phyloP scores from a whole-genome alignment of 106 monocot species.

The Iris macrosiphon region DNA sequence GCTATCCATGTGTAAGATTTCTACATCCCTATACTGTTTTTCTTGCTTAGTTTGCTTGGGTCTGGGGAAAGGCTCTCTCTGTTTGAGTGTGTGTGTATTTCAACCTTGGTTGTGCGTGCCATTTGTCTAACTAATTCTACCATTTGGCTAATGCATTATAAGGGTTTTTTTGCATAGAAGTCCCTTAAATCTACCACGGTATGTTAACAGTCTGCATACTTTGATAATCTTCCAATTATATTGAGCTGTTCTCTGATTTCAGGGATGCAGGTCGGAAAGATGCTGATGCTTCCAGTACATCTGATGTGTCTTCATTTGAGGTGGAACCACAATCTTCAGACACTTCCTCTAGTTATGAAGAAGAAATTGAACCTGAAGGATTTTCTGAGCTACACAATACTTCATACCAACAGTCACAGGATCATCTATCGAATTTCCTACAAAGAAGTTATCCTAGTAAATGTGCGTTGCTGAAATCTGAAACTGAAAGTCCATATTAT shows the following conservation, averaged over 20 bases:
- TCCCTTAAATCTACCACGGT: too few species aligned
- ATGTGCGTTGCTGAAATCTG: slow-evolving; percentile 12
- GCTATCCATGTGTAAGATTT: slow-evolving; percentile 24
- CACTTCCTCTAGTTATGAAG: slow-evolving; percentile 37
- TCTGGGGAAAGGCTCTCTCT: too few species aligned
- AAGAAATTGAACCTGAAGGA: slow-evolving; percentile 17
- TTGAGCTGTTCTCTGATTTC: slow-evolving; percentile 14
- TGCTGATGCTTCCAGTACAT: slow-evolving; percentile 39
- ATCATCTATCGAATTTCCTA: slow-evolving; percentile 24
- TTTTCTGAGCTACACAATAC: slow-evolving; percentile 8
- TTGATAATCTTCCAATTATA: too few species aligned
- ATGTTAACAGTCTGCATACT: too few species aligned
- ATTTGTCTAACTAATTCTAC: too few species aligned
- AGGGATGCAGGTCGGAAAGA: slow-evolving; percentile 33
- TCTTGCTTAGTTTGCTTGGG: background rate
- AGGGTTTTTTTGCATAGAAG: too few species aligned
- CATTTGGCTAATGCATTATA: too few species aligned
- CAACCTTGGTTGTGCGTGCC: too few species aligned
- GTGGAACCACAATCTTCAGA: slow-evolving; percentile 35
- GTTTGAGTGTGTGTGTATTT: too few species aligned
- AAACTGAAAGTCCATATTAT: slow-evolving; percentile 15
- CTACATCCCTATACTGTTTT: background rate
- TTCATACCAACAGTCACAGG: slow-evolving; percentile 9
- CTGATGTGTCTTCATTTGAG: slow-evolving; percentile 35
- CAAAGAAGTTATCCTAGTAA: slow-evolving; percentile 13